Evolutionary conservation across 2,329 filamentous ascomycete species (phyloP).

Genomic region (Setomelanomma holmii): DNA sequence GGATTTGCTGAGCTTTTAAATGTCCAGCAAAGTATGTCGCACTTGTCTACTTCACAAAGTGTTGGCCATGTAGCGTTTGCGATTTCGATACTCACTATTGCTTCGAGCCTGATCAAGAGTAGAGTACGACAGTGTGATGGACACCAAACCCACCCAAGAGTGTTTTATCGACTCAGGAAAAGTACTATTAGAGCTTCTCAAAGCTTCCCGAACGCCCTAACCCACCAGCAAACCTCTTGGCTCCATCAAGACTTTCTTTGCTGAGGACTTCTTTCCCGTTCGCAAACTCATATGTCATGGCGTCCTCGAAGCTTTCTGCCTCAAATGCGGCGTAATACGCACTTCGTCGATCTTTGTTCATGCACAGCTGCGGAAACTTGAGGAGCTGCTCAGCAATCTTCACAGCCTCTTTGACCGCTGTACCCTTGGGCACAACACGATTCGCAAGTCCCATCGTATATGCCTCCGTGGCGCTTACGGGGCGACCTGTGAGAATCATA

Average conservation of each 20-base stretch:
- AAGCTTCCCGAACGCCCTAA: constrained; percentile 50
- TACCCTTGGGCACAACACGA: constrained; percentile 60
- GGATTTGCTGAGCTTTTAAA: too few species aligned
- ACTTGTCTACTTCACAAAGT: too few species aligned
- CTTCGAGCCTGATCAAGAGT: too few species aligned
- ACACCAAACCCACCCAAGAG: too few species aligned
- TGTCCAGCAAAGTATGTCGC: too few species aligned
- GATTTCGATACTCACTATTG: too few species aligned
- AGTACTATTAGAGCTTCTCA: constrained; percentile 5
- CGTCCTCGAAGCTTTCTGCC: constrained; percentile 59
- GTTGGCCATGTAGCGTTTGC: too few species aligned
- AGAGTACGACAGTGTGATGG: too few species aligned
- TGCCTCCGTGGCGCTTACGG: constrained; percentile 59
- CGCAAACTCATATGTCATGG: constrained; percentile 57
- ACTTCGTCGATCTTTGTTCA: constrained; percentile 59
- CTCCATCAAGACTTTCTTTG: constrained; percentile 53
- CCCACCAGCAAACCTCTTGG: constrained; percentile 50
- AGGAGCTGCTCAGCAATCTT: constrained; percentile 57
- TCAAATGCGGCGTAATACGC: constrained; percentile 61
- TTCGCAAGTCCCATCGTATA: constrained; percentile 61
- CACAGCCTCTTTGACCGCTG: constrained; percentile 55
- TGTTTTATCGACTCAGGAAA: not conserved
- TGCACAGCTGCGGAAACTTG: constrained; percentile 60
- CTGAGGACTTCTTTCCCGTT: constrained; percentile 53
- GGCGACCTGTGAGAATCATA: constrained; percentile 63